phyloP scores from a whole-genome alignment of 1,139 yeast species.

The Suhomyces chickasaworum region DNA sequence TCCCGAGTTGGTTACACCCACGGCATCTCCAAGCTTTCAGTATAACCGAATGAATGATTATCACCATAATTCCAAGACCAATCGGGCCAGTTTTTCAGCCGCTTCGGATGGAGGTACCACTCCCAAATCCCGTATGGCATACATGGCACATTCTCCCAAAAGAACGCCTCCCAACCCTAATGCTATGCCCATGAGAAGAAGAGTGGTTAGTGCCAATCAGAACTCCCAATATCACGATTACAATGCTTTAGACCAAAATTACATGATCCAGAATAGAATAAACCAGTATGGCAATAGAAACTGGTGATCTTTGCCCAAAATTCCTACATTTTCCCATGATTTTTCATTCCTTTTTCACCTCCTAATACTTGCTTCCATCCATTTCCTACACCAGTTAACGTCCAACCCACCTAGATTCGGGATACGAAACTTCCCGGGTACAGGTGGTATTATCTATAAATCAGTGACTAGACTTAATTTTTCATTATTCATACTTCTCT shows the following conservation, averaged over 20 bases:
- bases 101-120: conserved; percentile 11
- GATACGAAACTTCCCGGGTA: too few relatives aligned
- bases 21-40: conserved; percentile 17
- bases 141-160: conserved; percentile 21
- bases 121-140: conserved; percentile 21
- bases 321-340: not conserved
- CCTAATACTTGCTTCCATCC: not conserved
- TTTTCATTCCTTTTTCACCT: not conserved
- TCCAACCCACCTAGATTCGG: too few relatives aligned
- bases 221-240: conserved; percentile 9
- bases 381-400: not conserved
- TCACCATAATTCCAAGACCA: conserved; percentile 7
- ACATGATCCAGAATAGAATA: conserved; percentile 18
- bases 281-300: conserved; percentile 18
- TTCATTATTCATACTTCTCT: too few relatives aligned
- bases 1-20: conserved; percentile 8
- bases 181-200: conserved; percentile 13
- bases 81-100: conserved; percentile 1
- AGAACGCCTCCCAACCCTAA: conserved; percentile 19
- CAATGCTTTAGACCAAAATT: conserved; percentile 15
- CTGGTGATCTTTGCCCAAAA: conserved; percentile 13
- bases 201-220: conserved; percentile 16
- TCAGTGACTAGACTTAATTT: not conserved
- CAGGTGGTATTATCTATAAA: not conserved
- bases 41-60: conserved; percentile 16